A percentile compares a stretch with the other conserved stretches of the same genome.
Conservation (phyloP, 441 rosid species). For the Omphalea diandra region DNA sequence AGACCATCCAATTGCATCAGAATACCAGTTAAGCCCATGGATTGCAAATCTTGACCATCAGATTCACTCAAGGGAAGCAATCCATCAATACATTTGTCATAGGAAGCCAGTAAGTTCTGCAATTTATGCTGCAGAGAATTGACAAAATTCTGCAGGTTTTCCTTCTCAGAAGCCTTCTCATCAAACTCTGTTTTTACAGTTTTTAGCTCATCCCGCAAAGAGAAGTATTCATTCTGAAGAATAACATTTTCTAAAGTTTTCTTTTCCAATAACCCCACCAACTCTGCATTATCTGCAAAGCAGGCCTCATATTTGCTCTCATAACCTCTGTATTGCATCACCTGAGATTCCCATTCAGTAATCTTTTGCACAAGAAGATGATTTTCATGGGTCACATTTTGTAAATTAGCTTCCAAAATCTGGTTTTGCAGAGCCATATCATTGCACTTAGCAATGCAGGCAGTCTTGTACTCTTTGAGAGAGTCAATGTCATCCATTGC, state of each 20-base stretch:
- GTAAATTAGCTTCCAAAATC: conserved; percentile 56
- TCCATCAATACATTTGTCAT: conserved; percentile 38
- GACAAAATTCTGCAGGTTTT: conserved; percentile 45
- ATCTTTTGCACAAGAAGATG: conserved; percentile 59
- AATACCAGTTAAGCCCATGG: conserved; percentile 40
- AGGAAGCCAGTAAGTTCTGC: conserved; percentile 41
- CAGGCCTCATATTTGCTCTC: conserved; percentile 58
- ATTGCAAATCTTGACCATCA: conserved; percentile 38
- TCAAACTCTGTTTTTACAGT: conserved; percentile 40
- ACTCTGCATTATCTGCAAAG: conserved; percentile 59
- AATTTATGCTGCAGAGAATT: conserved; percentile 44
- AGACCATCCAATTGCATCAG: conserved; percentile 52
- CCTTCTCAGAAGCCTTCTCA: conserved; percentile 48
- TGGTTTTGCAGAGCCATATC: conserved; percentile 63
- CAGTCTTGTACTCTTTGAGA: conserved; percentile 56
- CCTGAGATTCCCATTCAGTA: conserved; percentile 59
- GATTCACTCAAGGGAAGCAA: conserved; percentile 35
- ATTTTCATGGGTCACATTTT: conserved; percentile 53
- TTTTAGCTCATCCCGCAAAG: conserved; percentile 59
- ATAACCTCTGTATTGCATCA: conserved; percentile 46
- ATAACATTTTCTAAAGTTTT: conserved; percentile 49
- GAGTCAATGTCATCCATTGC: conserved; percentile 68
- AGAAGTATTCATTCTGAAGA: conserved; percentile 45
- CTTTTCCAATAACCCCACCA: conserved; percentile 58
- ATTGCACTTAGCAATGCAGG: conserved; percentile 54